Evolutionary conservation across 495 filamentous ascomycete genomes (phyloP), one percentile per base, ranked within the genome.

Genomic region (Haplographium delicatum): DNA sequence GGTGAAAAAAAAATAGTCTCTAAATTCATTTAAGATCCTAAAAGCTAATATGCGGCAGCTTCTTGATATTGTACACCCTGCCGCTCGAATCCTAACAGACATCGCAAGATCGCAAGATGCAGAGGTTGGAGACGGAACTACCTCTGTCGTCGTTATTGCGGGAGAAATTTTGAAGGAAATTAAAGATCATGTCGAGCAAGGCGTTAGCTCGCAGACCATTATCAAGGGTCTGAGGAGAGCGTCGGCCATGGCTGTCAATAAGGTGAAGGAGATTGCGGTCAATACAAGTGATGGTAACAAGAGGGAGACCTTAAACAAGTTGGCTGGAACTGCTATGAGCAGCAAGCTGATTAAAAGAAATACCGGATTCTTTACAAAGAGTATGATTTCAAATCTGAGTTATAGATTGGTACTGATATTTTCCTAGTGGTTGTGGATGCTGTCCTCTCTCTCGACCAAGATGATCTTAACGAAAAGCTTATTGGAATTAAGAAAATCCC

Each of bases 271-370:
- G 68, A 98, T 98, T 71, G 85, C 88, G 23, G 81, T 96, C 51
- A 85, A 83, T 68, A 95, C 89, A 37, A 81, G 71, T 58, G 88
- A 95, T 66, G 77, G 80, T 34, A 95, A 91, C 71, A 84, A 87
- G 71, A 80, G 89, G 54, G 90, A 96, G 64, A 96, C 91, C 25
- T 77, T 98, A 41, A 73, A 75, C 66, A 91, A 94, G 63, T 74
- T 98, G 60, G 93, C 93, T 22, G 89, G 74, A 38, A 98, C 93
- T n/a, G 93, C 93, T 53, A 98, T 98, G 93, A 96, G 91, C 72
- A 95, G 88, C 75, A 98, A 98, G 74, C 78, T 98, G 53, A 97
- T 98, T 70, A 94, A 98, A 76, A 82, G 90, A 60, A 97, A 98
- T 69, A 85, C 91, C 45, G 82, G 81, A 3, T 98, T 98, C 70